These are phyloP conservation scores for Leishmania braziliensis DNA, from an alignment of 208 protist species.

Conservation along the genomic window DNA sequence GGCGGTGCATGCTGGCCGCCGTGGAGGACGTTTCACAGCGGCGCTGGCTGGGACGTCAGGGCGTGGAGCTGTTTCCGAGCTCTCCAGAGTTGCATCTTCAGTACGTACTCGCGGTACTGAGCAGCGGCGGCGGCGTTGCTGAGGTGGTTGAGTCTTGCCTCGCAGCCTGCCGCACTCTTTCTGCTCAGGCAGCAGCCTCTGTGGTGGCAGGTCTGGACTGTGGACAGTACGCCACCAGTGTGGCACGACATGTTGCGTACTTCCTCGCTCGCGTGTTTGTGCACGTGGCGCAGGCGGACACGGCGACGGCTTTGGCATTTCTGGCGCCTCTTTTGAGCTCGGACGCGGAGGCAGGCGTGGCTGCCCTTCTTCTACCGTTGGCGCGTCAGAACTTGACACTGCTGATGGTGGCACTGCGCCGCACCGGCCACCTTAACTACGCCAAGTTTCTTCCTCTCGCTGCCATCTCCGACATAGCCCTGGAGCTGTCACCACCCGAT, in stretches of 20 bases:
- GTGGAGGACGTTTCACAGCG: slow-evolving; percentile 38
- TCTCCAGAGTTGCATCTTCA: slow-evolving; percentile 65
- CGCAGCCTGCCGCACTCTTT: slow-evolving; percentile 42
- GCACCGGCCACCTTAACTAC: slow-evolving; percentile 35
- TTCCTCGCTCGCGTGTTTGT: slow-evolving; percentile 52
- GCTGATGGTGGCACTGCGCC: slow-evolving; percentile 50
- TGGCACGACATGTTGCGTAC: slow-evolving; percentile 70
- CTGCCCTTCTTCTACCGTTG: slow-evolving; percentile 54
- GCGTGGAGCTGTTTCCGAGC: slow-evolving; percentile 56
- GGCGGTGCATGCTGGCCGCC: slow-evolving; percentile 61
- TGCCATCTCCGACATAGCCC: slow-evolving; percentile 61
- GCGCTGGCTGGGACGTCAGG: slow-evolving; percentile 67
- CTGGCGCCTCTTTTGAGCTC: slow-evolving; percentile 26
- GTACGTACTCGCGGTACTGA: slow-evolving; percentile 39
- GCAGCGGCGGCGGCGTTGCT: not conserved
- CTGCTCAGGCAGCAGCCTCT: slow-evolving; percentile 47
- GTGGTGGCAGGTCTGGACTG: slow-evolving; percentile 29
- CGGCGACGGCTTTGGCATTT: slow-evolving; percentile 24
- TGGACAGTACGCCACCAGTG: slow-evolving; percentile 37
- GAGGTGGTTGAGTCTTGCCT: slow-evolving; percentile 47
- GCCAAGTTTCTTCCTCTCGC: slow-evolving; percentile 56
- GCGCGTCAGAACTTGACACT: slow-evolving; percentile 71
- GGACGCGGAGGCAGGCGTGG: slow-evolving; percentile 23
- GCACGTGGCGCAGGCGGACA: slow-evolving; percentile 30
- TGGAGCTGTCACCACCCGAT: slow-evolving; percentile 38